Evolutionary conservation across 768 basidiomycete genomes (phyloP), one percentile per base, ranked within the genome.

Genomic region (Podaxis sp.): DNA sequence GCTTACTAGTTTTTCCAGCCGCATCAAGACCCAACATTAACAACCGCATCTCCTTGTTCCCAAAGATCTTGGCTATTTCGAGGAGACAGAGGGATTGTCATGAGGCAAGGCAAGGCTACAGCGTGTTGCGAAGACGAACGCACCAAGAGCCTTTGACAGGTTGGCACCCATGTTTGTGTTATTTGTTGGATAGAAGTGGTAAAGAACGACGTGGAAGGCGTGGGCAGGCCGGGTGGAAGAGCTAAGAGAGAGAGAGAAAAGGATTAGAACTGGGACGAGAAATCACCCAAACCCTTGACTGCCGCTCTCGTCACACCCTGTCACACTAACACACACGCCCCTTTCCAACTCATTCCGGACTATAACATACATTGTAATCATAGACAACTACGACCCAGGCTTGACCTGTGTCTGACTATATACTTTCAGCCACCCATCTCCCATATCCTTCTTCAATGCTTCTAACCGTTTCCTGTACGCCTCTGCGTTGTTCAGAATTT

Each of bases 31-130:
- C 96, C 70, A 98, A 80, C 96, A 99, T 99, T 74, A 97, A 80
- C 71, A 96, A 80, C 71, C 95, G 82, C 96, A 99, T 99, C 84
- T 99, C 96, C 85, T 95, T 96, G 85, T 95, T 99, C 66, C 95
- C 96, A 76, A 98, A 99, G 69, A 98, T 81, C 80, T 91, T 93
- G 73, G 87, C 95, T 96, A 71, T n/a, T 48, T 44, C 46, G 26
- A 56, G 41, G 53, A 20, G 10, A 50, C 13, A 22, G 62, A 68
- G n/a, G 58, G 59, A 46, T 38, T 38, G 44, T 38, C 41, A 61
- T 56, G 55, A 59, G 51, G 56, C 48, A 60, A 59, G 50, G 49
- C 22, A 57, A 41, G 49, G 49, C 64, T 48, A 60, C 62, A 66
- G 62, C 64, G 62, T 59, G 57, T 61, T 61, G 60, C 26, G 67